Base-by-base conservation (phyloP, 116 monocot species). In the Cymodocea nodosa region DNA sequence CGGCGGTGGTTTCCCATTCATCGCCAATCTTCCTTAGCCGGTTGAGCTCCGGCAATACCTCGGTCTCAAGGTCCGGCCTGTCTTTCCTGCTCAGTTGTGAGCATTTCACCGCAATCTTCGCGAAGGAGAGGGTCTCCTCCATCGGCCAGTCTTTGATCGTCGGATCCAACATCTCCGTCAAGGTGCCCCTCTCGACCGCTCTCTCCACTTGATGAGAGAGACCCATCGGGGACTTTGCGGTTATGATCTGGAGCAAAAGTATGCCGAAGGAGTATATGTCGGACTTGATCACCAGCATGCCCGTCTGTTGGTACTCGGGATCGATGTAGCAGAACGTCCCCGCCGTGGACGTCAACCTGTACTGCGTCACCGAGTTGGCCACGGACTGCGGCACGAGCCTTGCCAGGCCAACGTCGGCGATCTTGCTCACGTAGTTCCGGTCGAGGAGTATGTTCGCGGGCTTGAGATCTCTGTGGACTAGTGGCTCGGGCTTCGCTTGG, bases 251-350 rank as follows among this genome's bases (percentile, higher is more conserved):
- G 34, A 76, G 65, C 36, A 76, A 60, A 35, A 76, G 16, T 17
- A 76, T 66, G 9, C 76, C 76, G 15, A 76, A 34, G 8, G 76
- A 76, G 59, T 76, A 76, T 2, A 76, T 65, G 50, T 76, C 76
- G n/a, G 76, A 76, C 60, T 76, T 76, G 51, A 40, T 60, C 3
- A 70, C 76, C 0, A 76, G 76, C 76, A 76, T 70, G 49, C 76
- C 76, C 15, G 76, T 76, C 53, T 76, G 76, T 64, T 76, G 76
- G 60, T 76, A 76, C 70, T 76, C 76, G 4, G 76, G 76, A 49
- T 76, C 76, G 17, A 76, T 76, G 65, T 76, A 76, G 66, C 76
- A 76, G 60, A 76, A 76, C 5, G 76, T 76, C 15, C 76, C 76
- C 7, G 76, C 76, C 6, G 65, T 70, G 11, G 76, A 76, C 8